phyloP scores from a whole-genome alignment of 805 yeast genomes.

The Saitoella complicata region DNA sequence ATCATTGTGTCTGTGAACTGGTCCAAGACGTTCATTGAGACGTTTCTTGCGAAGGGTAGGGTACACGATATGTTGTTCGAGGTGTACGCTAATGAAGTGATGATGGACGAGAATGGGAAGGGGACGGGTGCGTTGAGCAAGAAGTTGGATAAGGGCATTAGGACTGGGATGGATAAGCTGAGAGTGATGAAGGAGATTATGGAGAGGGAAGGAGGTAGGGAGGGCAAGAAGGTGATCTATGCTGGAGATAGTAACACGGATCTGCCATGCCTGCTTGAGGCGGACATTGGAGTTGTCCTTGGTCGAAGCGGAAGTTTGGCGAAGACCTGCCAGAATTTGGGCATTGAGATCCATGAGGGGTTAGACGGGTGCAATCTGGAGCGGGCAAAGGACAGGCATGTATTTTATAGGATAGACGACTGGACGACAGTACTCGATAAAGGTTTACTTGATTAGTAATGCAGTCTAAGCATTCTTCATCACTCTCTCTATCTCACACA shows the following conservation, averaged over 20 bases:
- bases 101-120: constrained; percentile 2
- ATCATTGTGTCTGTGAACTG: constrained; percentile 13
- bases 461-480: too few species aligned
- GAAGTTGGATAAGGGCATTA: background rate
- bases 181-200: constrained; percentile 1
- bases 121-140: constrained; percentile 5
- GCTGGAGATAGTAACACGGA: background rate
- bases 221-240: constrained; percentile 4
- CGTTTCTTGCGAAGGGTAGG: constrained; percentile 2
- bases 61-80: background rate
- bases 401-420: too few species aligned
- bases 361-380: too few species aligned
- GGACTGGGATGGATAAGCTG: constrained; percentile 11
- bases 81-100: background rate
- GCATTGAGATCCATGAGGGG: too few species aligned
- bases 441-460: too few species aligned
- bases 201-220: background rate
- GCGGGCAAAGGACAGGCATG: too few species aligned
- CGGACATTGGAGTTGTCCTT: background rate
- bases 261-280: background rate
- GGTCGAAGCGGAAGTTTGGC: background rate
- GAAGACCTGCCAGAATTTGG: too few species aligned
- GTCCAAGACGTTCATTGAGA: constrained; percentile 9
- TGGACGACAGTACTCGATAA: too few species aligned
- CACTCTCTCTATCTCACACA: too few species aligned